phyloP scores from a whole-genome alignment of 371 early-diverging fungal genomes.

The Mortierella sp. region DNA sequence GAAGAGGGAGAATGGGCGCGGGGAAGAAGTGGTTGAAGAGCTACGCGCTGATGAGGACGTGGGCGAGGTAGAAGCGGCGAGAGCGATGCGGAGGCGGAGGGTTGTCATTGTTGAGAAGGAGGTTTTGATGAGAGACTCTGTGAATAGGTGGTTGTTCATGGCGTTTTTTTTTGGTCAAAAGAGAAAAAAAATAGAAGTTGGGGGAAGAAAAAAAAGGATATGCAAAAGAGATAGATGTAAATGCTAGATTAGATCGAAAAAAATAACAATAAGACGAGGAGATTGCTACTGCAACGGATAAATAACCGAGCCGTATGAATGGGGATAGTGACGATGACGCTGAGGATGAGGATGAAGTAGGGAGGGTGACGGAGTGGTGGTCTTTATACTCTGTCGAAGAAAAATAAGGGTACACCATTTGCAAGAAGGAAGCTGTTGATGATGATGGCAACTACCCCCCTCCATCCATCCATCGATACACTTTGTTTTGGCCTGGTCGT shows the following conservation, averaged over 20 bases:
- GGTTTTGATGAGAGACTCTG: background rate
- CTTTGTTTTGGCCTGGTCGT: conserved; percentile 21
- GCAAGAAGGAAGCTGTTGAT: background rate
- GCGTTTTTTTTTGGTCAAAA: background rate
- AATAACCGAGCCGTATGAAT: background rate
- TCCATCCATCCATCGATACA: background rate
- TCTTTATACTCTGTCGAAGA: background rate
- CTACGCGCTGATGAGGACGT: background rate
- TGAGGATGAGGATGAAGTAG: background rate
- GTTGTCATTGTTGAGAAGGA: background rate
- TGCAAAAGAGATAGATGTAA: background rate
- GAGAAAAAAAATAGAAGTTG: background rate
- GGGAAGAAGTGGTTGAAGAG: background rate
- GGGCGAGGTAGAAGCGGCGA: too few species aligned
- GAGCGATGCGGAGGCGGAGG: background rate
- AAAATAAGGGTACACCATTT: background rate
- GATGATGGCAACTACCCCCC: background rate
- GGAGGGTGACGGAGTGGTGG: background rate
- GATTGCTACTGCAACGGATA: background rate
- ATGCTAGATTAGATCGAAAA: background rate
- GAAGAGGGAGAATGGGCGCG: background rate
- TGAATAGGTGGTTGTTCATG: background rate
- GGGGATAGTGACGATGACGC: background rate
- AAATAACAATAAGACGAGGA: background rate
- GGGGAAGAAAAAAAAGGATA: background rate